Evolutionary conservation across 2,329 filamentous ascomycete species (phyloP).

Genomic region (Botrytis aclada): DNA sequence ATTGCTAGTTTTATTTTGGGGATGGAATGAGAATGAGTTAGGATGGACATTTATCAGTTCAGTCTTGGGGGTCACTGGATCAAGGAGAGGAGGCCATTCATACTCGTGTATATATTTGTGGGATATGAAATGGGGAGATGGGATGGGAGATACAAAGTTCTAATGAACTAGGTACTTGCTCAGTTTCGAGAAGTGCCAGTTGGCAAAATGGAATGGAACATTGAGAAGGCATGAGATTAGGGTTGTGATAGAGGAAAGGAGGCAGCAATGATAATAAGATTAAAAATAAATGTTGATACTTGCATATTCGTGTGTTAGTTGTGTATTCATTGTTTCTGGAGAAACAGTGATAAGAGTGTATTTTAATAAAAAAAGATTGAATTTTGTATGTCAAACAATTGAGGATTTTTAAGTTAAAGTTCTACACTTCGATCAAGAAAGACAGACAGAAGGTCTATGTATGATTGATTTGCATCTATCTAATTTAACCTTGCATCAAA

Average conservation of each 20-base stretch:
- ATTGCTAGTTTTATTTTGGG: conserved; percentile 11
- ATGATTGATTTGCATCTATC: background rate
- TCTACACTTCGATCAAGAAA: background rate
- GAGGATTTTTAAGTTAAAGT: background rate
- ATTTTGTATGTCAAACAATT: background rate
- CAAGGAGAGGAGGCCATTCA: background rate
- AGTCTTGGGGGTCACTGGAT: background rate
- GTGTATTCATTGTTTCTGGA: background rate
- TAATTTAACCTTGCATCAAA: background rate
- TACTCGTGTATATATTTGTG: conserved; percentile 13
- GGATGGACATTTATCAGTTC: background rate
- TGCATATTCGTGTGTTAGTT: background rate
- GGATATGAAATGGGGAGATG: conserved; percentile 1
- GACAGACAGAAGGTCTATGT: background rate
- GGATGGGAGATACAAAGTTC: background rate
- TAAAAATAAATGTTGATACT: background rate
- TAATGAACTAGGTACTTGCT: background rate
- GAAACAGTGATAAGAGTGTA: background rate
- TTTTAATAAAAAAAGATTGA: background rate
- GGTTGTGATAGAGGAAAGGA: background rate
- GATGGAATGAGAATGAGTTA: background rate
- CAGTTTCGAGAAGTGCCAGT: background rate
- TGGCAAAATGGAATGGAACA: background rate
- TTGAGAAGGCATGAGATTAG: background rate
- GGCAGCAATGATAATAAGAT: conserved; percentile 6